Conservation (phyloP, 768 basidiomycete species). For the Saitozyma sp. region DNA sequence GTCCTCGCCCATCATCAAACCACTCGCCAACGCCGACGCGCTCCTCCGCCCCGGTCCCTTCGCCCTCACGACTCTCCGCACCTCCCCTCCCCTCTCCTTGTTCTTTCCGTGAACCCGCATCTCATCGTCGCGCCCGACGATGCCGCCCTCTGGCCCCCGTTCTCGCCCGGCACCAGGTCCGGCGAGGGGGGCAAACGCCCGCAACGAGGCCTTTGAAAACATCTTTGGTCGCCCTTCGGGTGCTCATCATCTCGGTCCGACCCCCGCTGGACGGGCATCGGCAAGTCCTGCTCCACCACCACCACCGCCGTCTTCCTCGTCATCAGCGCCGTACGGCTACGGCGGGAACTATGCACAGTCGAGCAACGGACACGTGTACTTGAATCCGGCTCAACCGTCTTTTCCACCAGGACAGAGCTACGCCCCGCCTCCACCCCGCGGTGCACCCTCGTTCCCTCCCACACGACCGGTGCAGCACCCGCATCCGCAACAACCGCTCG, state of each 20-base stretch:
- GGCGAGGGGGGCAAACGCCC: slow-evolving; percentile 22
- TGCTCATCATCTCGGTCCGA: slow-evolving; percentile 39
- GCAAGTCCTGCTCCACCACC: slow-evolving; percentile 13
- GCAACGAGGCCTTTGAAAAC: slow-evolving; percentile 51
- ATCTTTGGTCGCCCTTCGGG: slow-evolving; percentile 51
- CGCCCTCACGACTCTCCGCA: no score
- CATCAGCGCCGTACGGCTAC: slow-evolving; percentile 6
- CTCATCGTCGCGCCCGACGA: not conserved
- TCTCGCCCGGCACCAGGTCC: slow-evolving; percentile 20
- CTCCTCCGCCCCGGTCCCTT: no score
- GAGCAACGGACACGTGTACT: slow-evolving; percentile 4
- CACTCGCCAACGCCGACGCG: no score
- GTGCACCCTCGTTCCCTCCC: slow-evolving; percentile 9
- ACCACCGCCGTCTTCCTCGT: not conserved
- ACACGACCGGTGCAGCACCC: slow-evolving; percentile 2
- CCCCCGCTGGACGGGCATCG: slow-evolving; percentile 6
- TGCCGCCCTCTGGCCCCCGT: slow-evolving; percentile 41
- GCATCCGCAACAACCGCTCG: slow-evolving; percentile 1
- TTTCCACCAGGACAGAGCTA: slow-evolving; percentile 36
- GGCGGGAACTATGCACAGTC: not conserved
- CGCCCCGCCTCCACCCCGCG: slow-evolving; percentile 17
- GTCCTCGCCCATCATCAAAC: no score
- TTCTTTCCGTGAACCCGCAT: no score
- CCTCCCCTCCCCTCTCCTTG: no score
- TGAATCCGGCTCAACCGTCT: slow-evolving; percentile 43